Evolutionary conservation across 768 basidiomycete species (phyloP).

Genomic region (Cyclocybe aegerita): DNA sequence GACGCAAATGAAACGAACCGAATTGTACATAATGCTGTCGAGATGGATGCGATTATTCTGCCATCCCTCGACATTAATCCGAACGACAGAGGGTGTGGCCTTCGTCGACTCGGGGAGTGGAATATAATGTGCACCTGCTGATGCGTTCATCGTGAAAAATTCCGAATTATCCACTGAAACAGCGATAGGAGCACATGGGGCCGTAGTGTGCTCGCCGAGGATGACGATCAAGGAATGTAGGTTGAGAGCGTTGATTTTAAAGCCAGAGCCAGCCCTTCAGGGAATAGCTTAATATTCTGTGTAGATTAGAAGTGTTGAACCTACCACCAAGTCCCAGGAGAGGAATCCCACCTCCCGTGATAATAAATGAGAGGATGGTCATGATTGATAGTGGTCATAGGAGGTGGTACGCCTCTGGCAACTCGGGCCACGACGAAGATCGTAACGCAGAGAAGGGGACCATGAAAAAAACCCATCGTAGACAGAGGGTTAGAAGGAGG

Average conservation of each 20-base stretch:
- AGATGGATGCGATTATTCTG: conserved; percentile 58
- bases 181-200: conserved; percentile 44
- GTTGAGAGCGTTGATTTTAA: conserved; percentile 47
- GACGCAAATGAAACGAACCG: conserved; percentile 24
- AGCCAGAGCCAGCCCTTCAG: conserved; percentile 51
- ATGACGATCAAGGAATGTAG: conserved; percentile 42
- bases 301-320: conserved; percentile 7
- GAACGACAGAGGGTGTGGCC: conserved; percentile 27
- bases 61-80: conserved; percentile 58
- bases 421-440: conserved; percentile 8
- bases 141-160: conserved; percentile 46
- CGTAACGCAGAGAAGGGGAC: neutral
- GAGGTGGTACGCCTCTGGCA: neutral
- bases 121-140: conserved; percentile 44
- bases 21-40: conserved; percentile 44
- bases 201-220: conserved; percentile 48
- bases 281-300: neutral
- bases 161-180: conserved; percentile 48
- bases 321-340: conserved; percentile 58
- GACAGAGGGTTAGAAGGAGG: no score
- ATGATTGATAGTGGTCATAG: conserved; percentile 27
- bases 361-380: conserved; percentile 44
- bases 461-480: neutral
- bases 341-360: conserved; percentile 52
- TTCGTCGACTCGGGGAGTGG: conserved; percentile 25